These are phyloP conservation scores for Cytospora leucostoma DNA, from an alignment of 2,329 filamentous ascomycete species.

Conservation along the genomic window DNA sequence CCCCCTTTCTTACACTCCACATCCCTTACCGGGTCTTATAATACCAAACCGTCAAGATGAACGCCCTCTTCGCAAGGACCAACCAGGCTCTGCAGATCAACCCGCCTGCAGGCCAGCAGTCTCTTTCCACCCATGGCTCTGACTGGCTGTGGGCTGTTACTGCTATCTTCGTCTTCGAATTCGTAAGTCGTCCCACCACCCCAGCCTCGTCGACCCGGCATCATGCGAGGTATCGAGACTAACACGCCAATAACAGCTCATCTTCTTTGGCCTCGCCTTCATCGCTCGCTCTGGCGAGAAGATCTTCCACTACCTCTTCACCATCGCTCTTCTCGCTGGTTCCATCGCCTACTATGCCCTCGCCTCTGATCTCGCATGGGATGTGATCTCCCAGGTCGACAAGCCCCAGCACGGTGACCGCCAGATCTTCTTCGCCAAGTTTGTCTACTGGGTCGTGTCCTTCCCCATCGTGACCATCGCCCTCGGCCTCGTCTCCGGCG, in stretches of 20 bases:
- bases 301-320: slow-evolving; percentile 60
- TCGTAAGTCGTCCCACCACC: slow-evolving; percentile 39
- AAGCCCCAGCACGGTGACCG: slow-evolving; percentile 38
- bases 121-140: slow-evolving; percentile 49
- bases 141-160: slow-evolving; percentile 59
- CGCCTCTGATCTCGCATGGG: slow-evolving; percentile 53
- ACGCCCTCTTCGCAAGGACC: slow-evolving; percentile 11
- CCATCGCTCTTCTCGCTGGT: slow-evolving; percentile 50
- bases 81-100: slow-evolving; percentile 53
- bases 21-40: not conserved
- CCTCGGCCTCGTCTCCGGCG: slow-evolving; percentile 52
- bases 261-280: slow-evolving; percentile 42
- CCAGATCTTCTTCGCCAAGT: slow-evolving; percentile 59
- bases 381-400: slow-evolving; percentile 41
- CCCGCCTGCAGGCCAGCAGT: slow-evolving; percentile 43
- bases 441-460: slow-evolving; percentile 55
- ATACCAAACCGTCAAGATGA: slow-evolving; percentile 13
- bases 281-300: slow-evolving; percentile 48
- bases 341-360: slow-evolving; percentile 53
- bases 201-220: not conserved
- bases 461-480: slow-evolving; percentile 50
- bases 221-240: slow-evolving; percentile 7
- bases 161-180: slow-evolving; percentile 49
- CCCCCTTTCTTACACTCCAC: no score
- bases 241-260: slow-evolving; percentile 39